A percentile compares a stretch with the other conserved stretches of the same genome.
Evolutionary conservation across 1,284 basidiomycete species (phyloP).

Genomic region (Rhodotorula sp.): DNA sequence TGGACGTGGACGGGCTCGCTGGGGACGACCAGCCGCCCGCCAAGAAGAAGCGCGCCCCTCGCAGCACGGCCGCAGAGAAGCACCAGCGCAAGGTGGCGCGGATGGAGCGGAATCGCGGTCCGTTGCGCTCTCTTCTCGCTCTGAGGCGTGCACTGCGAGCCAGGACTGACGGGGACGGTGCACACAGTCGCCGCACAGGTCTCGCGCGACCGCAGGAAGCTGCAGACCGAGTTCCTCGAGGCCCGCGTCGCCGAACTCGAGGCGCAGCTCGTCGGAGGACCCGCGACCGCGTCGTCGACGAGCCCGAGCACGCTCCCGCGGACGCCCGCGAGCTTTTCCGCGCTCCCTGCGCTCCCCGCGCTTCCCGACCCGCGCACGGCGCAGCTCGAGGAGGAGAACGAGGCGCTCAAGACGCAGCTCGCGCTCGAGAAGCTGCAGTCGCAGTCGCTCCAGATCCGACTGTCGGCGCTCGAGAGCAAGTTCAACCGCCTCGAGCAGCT

Average conservation of each 20-base stretch:
- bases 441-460: slow-evolving; percentile 30
- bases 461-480: slow-evolving; percentile 35
- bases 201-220: slow-evolving; percentile 19
- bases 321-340: slow-evolving; percentile 10
- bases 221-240: slow-evolving; percentile 20
- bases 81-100: slow-evolving; percentile 2
- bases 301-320: not conserved
- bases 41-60: slow-evolving; percentile 1
- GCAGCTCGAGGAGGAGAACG: slow-evolving; percentile 34
- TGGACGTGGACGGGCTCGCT: not conserved
- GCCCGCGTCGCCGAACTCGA: slow-evolving; percentile 33
- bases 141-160: not conserved
- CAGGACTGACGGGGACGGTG: not conserved
- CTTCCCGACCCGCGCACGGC: not conserved
- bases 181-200: slow-evolving; percentile 12
- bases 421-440: slow-evolving; percentile 30
- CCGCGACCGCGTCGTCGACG: not conserved
- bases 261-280: slow-evolving; percentile 4
- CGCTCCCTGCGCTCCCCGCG: not conserved
- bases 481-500: slow-evolving; percentile 33
- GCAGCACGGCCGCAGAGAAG: slow-evolving; percentile 6
- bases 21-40: no score
- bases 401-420: slow-evolving; percentile 29
- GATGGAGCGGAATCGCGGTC: slow-evolving; percentile 20
- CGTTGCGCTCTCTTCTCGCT: slow-evolving; percentile 5